These are phyloP conservation scores for Calonectria fujianensis DNA, from an alignment of 2,329 filamentous ascomycete genomes.

Conservation along the genomic window DNA sequence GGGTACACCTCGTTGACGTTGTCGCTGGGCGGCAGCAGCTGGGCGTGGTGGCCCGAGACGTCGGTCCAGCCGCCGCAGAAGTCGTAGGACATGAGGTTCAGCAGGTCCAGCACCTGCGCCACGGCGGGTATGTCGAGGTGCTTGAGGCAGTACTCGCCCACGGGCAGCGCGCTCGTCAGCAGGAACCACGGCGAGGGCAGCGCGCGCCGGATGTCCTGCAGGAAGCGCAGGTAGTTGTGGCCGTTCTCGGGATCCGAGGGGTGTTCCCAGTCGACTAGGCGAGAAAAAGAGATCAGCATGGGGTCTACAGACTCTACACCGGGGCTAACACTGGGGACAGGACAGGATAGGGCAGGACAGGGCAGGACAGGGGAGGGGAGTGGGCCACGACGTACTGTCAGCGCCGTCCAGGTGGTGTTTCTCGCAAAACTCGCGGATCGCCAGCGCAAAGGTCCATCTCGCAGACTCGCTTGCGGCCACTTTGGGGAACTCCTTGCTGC, in stretches of 20 bases:
- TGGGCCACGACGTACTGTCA: conserved; percentile 69
- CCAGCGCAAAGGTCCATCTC: conserved; percentile 73
- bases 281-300: not conserved
- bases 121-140: conserved; percentile 75
- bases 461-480: conserved; percentile 70
- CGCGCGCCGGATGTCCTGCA: conserved; percentile 71
- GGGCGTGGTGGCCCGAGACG: conserved; percentile 78
- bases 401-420: conserved; percentile 77
- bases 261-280: conserved; percentile 82
- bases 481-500: conserved; percentile 76
- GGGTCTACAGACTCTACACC: too few species aligned
- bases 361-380: not conserved
- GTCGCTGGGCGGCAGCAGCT: conserved; percentile 69
- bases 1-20: conserved; percentile 52
- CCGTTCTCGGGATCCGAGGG: conserved; percentile 73
- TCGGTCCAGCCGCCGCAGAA: conserved; percentile 78
- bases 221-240: conserved; percentile 73
- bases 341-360: not conserved
- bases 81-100: conserved; percentile 83
- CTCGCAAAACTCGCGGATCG: conserved; percentile 73
- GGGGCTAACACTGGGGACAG: too few species aligned
- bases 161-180: conserved; percentile 77
- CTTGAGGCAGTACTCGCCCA: conserved; percentile 76
- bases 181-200: conserved; percentile 75
- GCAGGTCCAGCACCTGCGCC: conserved; percentile 72